Base-by-base conservation (phyloP, 1,139 yeast species). In the Insectozyma bohioensis region DNA sequence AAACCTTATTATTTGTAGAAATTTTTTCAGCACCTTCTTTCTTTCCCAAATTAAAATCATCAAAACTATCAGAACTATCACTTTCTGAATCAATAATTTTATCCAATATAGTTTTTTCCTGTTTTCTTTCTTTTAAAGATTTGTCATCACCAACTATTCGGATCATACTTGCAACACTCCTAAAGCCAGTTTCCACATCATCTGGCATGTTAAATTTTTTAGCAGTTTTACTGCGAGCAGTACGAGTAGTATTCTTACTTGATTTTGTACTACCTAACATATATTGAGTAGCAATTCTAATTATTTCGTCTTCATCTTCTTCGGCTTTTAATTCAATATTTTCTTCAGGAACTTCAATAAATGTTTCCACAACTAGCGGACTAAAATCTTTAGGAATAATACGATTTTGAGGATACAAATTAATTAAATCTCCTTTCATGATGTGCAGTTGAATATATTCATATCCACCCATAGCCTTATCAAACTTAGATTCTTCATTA, bases 381-480 rank as follows among this genome's bases (percentile, higher is more conserved):
- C 53, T 52, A 24, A 61, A 56, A 3, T 62, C 61, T 2, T 51
- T 43, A 0, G 97, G 97, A 2, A 90, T 46, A 5, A 90, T 83
- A 36, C 95, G 60, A 42, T 79, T 82, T 13, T 78, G 73, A 4
- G 60, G 58, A 13, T 61, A 58, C 34, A 75, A 58, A 1, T 54
- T 57, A 12, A 81, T 57, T 19, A 61, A 54, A 15, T 60, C 61
- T 6, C 65, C 61, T 4, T 63, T 58, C 62, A 66, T 63, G 18
- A 82, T 74, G 36, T 74, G 78, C 26, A 70, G 70, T 52, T 94
- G 97, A 33, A 94, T 80, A 52, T 75, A 75, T 38, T 78, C 78
- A 56, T 94, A 92, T 18, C 88, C 94, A 20, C 74, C 83, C 83
- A 87, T 78, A 0, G 98, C 92, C 45, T 80, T 78, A 34, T 85